Evolutionary conservation across 2,329 filamentous ascomycete genomes (phyloP).

Genomic region (Pyricularia sp.): DNA sequence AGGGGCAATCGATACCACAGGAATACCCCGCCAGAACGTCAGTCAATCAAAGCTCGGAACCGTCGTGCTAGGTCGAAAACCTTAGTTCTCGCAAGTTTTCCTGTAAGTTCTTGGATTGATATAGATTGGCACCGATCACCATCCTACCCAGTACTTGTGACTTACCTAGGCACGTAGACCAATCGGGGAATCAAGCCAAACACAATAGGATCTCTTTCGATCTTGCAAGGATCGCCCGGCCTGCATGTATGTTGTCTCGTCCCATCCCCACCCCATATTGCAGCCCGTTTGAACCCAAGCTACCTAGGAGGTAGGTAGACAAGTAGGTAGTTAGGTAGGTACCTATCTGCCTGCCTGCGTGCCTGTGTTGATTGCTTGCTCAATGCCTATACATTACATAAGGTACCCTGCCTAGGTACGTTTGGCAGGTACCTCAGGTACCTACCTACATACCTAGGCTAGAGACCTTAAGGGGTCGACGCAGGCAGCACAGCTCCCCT

Average conservation of each 20-base stretch:
- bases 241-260: not conserved
- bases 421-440: no score
- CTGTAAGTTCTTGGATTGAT: not conserved
- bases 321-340: not conserved
- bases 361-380: no score
- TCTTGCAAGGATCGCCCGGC: not conserved
- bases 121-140: not conserved
- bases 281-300: not conserved
- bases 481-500: not conserved
- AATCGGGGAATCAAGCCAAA: not conserved
- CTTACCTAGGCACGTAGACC: not conserved
- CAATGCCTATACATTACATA: no score
- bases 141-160: not conserved
- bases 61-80: not conserved
- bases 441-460: not conserved
- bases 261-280: not conserved
- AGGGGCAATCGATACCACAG: not conserved
- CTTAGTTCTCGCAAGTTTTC: not conserved
- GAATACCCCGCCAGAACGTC: not conserved
- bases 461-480: not conserved
- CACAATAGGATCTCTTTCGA: not conserved
- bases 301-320: not conserved
- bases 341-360: no score
- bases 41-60: not conserved
- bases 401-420: no score